Conservation (phyloP, 495 filamentous ascomycete species). For the Cairneyella variabilis region DNA sequence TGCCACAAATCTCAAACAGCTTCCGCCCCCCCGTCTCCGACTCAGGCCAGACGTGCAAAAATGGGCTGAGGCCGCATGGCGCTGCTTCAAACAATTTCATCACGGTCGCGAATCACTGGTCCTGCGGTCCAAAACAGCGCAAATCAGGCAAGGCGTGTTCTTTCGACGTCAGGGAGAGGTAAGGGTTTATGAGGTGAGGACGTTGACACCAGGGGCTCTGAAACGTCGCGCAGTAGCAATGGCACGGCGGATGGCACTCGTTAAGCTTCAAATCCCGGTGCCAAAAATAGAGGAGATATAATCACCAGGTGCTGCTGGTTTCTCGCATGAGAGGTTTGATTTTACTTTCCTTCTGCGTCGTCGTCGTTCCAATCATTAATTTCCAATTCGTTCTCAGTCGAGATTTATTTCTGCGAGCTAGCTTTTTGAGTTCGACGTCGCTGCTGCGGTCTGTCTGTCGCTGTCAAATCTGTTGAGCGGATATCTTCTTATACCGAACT, state of each 20-base stretch:
- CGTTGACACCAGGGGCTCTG: background rate
- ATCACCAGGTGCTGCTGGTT: background rate
- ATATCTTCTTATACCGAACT: background rate
- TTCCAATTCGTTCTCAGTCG: too few relatives aligned
- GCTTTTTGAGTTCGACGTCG: too few relatives aligned
- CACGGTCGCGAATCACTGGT: background rate
- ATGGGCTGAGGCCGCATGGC: conserved; percentile 10
- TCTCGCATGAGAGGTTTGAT: background rate
- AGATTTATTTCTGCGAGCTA: too few relatives aligned
- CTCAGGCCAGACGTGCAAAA: background rate
- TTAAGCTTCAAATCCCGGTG: conserved; percentile 8
- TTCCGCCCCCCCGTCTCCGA: conserved; percentile 4
- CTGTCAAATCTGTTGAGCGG: conserved; percentile 16
- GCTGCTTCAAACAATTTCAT: conserved; percentile 4
- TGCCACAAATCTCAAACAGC: too few relatives aligned
- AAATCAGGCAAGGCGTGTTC: background rate
- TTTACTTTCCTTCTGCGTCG: background rate
- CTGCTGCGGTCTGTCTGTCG: too few relatives aligned
- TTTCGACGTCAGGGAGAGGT: too few relatives aligned
- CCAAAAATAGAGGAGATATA: conserved; percentile 19
- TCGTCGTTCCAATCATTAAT: background rate
- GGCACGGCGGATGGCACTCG: conserved; percentile 4
- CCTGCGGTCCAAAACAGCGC: background rate
- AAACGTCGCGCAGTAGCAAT: conserved; percentile 12
- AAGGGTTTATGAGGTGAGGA: too few relatives aligned